phyloP scores from a whole-genome alignment of 345 rosid genomes.

The Salix exigua region DNA sequence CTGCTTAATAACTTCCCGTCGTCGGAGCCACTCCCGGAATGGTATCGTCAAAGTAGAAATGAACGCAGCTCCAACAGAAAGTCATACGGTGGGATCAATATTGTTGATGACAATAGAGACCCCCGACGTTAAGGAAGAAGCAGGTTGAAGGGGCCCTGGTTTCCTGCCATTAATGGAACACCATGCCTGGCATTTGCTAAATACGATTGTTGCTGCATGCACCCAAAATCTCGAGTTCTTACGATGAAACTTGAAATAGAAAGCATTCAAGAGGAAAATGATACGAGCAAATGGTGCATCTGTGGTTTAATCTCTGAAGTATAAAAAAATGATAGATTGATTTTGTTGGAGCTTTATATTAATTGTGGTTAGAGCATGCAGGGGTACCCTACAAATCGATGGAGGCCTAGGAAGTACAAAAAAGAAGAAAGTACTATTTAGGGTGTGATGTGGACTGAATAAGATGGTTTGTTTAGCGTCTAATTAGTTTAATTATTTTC shows the following conservation, averaged over 20 bases:
- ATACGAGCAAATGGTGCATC: no score
- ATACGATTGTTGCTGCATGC: background rate
- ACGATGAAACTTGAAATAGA: background rate
- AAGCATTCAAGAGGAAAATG: no score
- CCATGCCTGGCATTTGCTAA: slow-evolving; percentile 61
- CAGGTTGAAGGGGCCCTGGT: slow-evolving; percentile 26
- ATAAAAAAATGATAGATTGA: no score
- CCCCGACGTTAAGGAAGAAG: slow-evolving; percentile 12
- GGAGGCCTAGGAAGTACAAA: no score
- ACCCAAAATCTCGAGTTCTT: background rate
- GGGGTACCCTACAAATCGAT: no score
- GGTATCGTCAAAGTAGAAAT: slow-evolving; percentile 39
- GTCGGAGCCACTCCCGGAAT: slow-evolving; percentile 58
- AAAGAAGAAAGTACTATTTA: no score
- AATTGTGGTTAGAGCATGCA: no score
- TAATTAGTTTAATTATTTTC: no score
- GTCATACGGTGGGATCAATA: slow-evolving; percentile 12
- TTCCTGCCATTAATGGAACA: slow-evolving; percentile 49
- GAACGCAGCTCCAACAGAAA: slow-evolving; percentile 15
- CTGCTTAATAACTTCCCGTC: slow-evolving; percentile 64
- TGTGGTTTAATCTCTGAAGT: no score
- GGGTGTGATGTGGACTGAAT: no score
- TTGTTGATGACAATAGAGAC: slow-evolving; percentile 8
- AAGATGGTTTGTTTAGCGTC: no score
- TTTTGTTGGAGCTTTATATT: no score